Evolutionary conservation across 352 stramenopile genomes (phyloP).

Genomic region (Pythium insidiosum): DNA sequence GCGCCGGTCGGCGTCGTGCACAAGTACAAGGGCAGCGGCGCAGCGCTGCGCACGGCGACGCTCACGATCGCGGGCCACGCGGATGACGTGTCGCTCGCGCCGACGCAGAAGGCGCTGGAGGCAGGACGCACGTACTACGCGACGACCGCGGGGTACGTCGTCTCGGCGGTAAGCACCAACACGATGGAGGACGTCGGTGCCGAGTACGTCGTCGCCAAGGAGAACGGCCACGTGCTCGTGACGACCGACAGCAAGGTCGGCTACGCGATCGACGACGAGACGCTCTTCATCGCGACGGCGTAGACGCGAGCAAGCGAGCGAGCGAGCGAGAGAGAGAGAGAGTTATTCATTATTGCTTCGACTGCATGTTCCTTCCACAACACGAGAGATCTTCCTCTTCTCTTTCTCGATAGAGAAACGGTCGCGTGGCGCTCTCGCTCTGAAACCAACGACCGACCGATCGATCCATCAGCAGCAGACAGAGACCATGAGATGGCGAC

Average conservation of each 20-base stretch:
- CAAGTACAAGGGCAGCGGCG: slow-evolving; percentile 23
- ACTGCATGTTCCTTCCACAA: too few relatives aligned
- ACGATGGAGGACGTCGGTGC: too few relatives aligned
- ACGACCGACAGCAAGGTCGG: slow-evolving; percentile 47
- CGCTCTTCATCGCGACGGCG: slow-evolving; percentile 47
- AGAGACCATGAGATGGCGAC: too few relatives aligned
- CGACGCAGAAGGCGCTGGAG: slow-evolving; percentile 4
- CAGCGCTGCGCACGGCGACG: background rate
- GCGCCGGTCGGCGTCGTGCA: slow-evolving; percentile 36
- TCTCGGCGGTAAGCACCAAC: slow-evolving; percentile 7
- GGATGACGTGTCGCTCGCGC: background rate
- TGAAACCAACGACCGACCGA: too few relatives aligned
- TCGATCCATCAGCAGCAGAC: too few relatives aligned
- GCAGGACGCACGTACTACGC: slow-evolving; percentile 43
- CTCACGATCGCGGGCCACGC: slow-evolving; percentile 19
- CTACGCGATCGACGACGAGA: slow-evolving; percentile 34
- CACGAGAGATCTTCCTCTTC: too few relatives aligned
- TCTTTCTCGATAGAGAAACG: too few relatives aligned
- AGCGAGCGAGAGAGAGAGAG: background rate
- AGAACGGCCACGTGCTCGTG: slow-evolving; percentile 27
- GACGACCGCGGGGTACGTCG: slow-evolving; percentile 36
- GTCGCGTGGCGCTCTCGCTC: too few relatives aligned
- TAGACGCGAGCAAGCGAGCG: slow-evolving; percentile 1
- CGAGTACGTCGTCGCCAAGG: slow-evolving; percentile 28
- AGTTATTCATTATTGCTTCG: too few relatives aligned